Evolutionary conservation across 2,329 filamentous ascomycete species (phyloP).

Genomic region (Colletotrichum aenigma): DNA sequence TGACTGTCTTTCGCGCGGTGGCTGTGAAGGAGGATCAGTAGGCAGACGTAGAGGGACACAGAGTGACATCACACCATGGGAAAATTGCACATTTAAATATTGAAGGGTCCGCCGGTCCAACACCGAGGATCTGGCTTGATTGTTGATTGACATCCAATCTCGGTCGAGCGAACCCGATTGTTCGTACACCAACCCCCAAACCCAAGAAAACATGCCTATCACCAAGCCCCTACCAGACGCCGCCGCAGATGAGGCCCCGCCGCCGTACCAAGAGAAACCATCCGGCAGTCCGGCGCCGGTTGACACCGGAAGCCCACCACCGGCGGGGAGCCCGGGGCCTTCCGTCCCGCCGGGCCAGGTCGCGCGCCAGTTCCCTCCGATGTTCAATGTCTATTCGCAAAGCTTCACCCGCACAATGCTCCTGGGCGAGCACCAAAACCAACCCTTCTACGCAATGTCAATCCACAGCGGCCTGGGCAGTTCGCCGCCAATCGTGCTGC

Average conservation of each 20-base stretch:
- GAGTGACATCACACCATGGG: not conserved
- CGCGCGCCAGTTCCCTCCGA: conserved; percentile 20
- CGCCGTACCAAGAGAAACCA: conserved; percentile 14
- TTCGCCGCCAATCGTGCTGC: conserved; percentile 20
- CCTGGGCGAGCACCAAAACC: conserved; percentile 18
- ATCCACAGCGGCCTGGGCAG: conserved; percentile 13
- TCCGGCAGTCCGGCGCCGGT: not conserved
- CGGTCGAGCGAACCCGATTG: not conserved
- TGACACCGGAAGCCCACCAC: not conserved
- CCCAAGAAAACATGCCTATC: not conserved
- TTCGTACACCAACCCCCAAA: not conserved
- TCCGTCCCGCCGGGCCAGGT: not conserved
- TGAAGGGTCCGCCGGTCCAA: not conserved
- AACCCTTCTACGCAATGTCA: conserved; percentile 20
- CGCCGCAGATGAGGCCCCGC: conserved; percentile 6
- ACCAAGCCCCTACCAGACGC: not conserved
- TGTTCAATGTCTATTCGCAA: conserved; percentile 22
- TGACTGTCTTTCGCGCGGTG: not conserved
- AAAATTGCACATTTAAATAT: not conserved
- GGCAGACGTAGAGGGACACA: not conserved
- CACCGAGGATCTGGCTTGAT: not conserved
- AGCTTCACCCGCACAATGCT: conserved; percentile 19
- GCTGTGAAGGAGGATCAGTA: conserved; percentile 3
- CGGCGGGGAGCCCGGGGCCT: not conserved
- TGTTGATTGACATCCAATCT: not conserved